Conservation (phyloP, 1,284 basidiomycete species). For the Fistulinella cinereoalba region DNA sequence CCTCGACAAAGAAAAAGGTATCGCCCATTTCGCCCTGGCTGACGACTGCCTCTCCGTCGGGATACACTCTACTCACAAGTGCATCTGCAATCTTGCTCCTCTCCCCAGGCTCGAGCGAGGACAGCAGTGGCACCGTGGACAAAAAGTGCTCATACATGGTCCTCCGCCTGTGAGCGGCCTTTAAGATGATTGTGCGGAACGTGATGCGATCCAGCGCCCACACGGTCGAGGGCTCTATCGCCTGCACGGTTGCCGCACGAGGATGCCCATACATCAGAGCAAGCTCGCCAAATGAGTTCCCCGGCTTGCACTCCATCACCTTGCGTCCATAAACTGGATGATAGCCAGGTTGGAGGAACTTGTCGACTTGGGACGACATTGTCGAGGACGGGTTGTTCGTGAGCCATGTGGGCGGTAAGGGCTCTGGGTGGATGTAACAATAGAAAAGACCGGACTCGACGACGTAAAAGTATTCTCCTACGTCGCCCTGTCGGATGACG, state of each 20-base stretch:
- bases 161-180: slow-evolving; percentile 81
- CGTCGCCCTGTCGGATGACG: slow-evolving; percentile 95
- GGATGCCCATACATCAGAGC: slow-evolving; percentile 98
- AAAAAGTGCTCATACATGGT: slow-evolving; percentile 97
- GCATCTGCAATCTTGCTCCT: slow-evolving; percentile 97
- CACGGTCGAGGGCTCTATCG: slow-evolving; percentile 80
- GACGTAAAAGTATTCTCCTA: slow-evolving; percentile 97
- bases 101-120: slow-evolving; percentile 83
- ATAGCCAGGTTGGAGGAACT: slow-evolving; percentile 60
- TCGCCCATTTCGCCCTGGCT: slow-evolving; percentile 92
- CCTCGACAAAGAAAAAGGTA: slow-evolving; percentile 96
- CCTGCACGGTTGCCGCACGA: slow-evolving; percentile 90
- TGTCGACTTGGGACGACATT: slow-evolving; percentile 39
- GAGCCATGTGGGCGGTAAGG: slow-evolving; percentile 57
- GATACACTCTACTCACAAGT: slow-evolving; percentile 79
- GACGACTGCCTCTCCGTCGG: slow-evolving; percentile 85
- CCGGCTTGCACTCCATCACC: slow-evolving; percentile 83
- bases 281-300: slow-evolving; percentile 92
- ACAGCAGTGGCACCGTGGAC: slow-evolving; percentile 85
- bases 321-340: slow-evolving; percentile 76
- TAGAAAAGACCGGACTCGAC: slow-evolving; percentile 89
- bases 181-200: slow-evolving; percentile 96
- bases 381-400: slow-evolving; percentile 39
- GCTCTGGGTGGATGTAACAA: slow-evolving; percentile 78
- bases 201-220: slow-evolving; percentile 98